A percentile compares a stretch with the other conserved stretches of the same genome.
These are phyloP conservation scores for Boletus subparvulus DNA, from an alignment of 768 basidiomycete species.

Conservation along the genomic window DNA sequence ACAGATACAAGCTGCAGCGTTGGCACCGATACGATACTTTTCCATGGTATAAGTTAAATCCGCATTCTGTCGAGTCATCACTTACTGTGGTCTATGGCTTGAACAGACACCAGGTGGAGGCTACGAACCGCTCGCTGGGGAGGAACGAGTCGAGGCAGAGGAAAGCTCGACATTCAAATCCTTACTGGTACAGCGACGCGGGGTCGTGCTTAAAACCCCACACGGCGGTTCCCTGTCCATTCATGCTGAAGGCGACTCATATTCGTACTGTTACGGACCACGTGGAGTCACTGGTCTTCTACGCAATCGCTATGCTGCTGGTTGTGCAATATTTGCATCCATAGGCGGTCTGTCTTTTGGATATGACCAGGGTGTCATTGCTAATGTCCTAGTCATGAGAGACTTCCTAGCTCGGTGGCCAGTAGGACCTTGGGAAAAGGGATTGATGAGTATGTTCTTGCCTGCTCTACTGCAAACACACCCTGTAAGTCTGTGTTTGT, in stretches of 20 bases:
- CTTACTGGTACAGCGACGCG: constrained; percentile 20
- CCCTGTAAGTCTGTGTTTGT: neutral
- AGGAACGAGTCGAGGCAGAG: constrained; percentile 12
- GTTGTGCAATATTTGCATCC: constrained; percentile 73
- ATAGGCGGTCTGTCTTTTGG: constrained; percentile 79
- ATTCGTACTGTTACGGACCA: constrained; percentile 74
- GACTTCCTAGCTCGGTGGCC: constrained; percentile 72
- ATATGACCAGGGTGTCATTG: constrained; percentile 85
- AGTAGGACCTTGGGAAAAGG: constrained; percentile 68
- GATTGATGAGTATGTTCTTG: constrained; percentile 64
- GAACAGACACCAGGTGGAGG: constrained; percentile 4
- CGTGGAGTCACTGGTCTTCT: constrained; percentile 62
- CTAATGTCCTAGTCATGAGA: constrained; percentile 81
- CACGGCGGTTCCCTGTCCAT: constrained; percentile 30
- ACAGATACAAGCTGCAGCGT: neutral
- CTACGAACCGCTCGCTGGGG: constrained; percentile 19
- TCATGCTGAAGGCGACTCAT: constrained; percentile 32
- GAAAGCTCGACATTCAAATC: constrained; percentile 13
- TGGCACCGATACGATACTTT: neutral
- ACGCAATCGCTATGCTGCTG: constrained; percentile 61
- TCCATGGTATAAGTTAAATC: constrained; percentile 15
- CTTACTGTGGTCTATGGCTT: neutral
- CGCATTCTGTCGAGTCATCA: neutral
- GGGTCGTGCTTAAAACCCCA: constrained; percentile 20
- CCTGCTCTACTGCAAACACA: neutral